Base-by-base conservation (phyloP, 352 stramenopile species). In the Globisporangium cystogenes region DNA sequence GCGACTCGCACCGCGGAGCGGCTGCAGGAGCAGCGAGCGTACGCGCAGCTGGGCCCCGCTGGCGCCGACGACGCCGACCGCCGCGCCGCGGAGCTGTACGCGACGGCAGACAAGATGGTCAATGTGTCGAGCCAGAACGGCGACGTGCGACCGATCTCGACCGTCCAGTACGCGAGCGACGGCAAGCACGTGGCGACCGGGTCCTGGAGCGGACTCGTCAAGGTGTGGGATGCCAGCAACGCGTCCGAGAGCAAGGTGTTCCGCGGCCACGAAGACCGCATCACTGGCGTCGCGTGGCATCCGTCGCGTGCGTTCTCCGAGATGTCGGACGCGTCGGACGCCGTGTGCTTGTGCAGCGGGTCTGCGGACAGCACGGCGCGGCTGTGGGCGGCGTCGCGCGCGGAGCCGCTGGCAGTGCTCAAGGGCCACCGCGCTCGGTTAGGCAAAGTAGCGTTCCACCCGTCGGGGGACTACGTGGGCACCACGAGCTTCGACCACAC, bases 401-500 rank as follows among this genome's bases (percentile, higher is more conserved):
- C 59, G 3, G 82, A 90, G 39, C 67, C 82, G 7, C 48, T 83
- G 29, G 77, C 75, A 47, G 72, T 84, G 27, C 64, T 95, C 12
- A 67, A 72, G 36, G 86, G 86, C 27, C 86, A 95, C 52, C 74
- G 74, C 21, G 76, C 81, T 10, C 80, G 84, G 27, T 56, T 95
- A 43, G 81, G 82, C 14, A 92, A 89, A 53, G 82, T 98, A 23
- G 93, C 87, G 8, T 99, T 98, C 62, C 96, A 99, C 72, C 96
- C 96, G 4, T 70, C 83, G n/a, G 93, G 96, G 15, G 62, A 87
- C 40, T 93, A 91, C 60, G 72, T 99, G 7, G 96, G 81, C 24
- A 99, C 94, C 8, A 98, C 95, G 11, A 97, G 87, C 65, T 98
- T 98, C 62, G 96, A 99, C 68, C 87, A 98, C 58, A 98, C 96